Base-by-base conservation (phyloP, 768 basidiomycete species). In the Saitozyma sp. region DNA sequence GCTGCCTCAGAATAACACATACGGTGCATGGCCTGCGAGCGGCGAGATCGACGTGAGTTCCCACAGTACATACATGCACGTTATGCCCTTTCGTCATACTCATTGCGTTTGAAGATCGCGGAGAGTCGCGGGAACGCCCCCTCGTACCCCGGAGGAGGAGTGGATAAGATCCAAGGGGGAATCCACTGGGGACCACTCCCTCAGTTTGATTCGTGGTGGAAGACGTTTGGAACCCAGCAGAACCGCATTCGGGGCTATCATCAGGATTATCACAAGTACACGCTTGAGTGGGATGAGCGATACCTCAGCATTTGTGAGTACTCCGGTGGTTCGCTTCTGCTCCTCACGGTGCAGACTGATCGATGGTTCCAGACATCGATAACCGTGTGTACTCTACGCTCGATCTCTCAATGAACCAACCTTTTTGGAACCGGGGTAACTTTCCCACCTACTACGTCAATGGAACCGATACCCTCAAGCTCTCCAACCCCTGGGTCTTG, bases 11-110 rank as follows among this genome's bases (percentile, higher is more conserved):
- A 76, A 82, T 63, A 74, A 80, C 52, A 79, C 67, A 43, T 85
- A 85, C 65, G 84, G 71, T 8, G 52, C 62, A 7, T 87, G 86
- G 84, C 89, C 88, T 3, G 46, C 64, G 57, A 67, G 82, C 50
- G 86, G 88, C 58, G 87, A 90, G 80, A 89, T 90, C 68, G 88
- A 90, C 76, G n/a, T n/a, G n/a, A n/a, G n/a, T n/a, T n/a, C n/a
- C n/a, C n/a, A n/a, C n/a, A n/a, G n/a, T n/a, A n/a, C n/a, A n/a
- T n/a, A n/a, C n/a, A n/a, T n/a, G n/a, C n/a, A n/a, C n/a, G n/a
- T n/a, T n/a, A n/a, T n/a, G n/a, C n/a, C n/a, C n/a, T n/a, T n/a
- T n/a, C n/a, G n/a, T n/a, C n/a, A n/a, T n/a, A n/a, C n/a, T n/a
- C n/a, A n/a, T n/a, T n/a, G n/a, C n/a, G n/a, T n/a, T n/a, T n/a